Evolutionary conservation across 768 basidiomycete genomes (phyloP), one percentile per base, ranked within the genome.

Genomic region (Boletus subparvulus): DNA sequence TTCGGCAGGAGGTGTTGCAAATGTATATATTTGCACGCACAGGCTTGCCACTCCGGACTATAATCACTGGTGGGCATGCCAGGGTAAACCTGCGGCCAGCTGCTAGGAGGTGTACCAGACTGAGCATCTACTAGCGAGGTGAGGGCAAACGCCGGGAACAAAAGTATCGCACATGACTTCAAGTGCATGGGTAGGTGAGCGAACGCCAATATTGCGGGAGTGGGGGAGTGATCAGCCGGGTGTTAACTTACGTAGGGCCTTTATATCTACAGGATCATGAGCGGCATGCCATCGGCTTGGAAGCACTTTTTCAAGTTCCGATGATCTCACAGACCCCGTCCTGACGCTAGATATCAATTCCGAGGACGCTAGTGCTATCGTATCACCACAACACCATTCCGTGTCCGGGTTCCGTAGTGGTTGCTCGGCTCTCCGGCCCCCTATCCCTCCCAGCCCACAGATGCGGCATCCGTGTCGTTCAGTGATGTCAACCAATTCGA

Each of bases 31-130:
- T 11, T 30, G 14, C n/a, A 72, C 80, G 21, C 69, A 86, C 86
- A 87, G 50, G 73, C 67, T 69, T 87, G 86, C 86, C 86, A 88
- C 54, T 73, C 74, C 32, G 81, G 78, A 61, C 79, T 77, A 56
- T 80, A 84, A 61, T 78, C 77, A 24, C 77, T 74, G 2, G 54
- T 62, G 12, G 79, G 79, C 61, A 75, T 74, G 1, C 77, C 77
- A 19, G 78, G 73, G 59, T 80, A 79, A 41, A 62, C 66, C 40
- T 78, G 76, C 10, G 78, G 76, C 68, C 70, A 77, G 58, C 66
- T 62, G 59, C 69, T 64, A 26, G 74, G 71, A 1, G 64, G 71
- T 14, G 56, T 54, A 19, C 53, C 60, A 39, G 56, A 52, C 61
- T 71, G 71, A 14, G 72, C 72, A 21, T 56, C 43, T 16, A 36